A percentile compares a stretch with the other conserved stretches of the same genome.
Conservation (phyloP, 345 rosid genomes). For the Hibiscus trionum region DNA sequence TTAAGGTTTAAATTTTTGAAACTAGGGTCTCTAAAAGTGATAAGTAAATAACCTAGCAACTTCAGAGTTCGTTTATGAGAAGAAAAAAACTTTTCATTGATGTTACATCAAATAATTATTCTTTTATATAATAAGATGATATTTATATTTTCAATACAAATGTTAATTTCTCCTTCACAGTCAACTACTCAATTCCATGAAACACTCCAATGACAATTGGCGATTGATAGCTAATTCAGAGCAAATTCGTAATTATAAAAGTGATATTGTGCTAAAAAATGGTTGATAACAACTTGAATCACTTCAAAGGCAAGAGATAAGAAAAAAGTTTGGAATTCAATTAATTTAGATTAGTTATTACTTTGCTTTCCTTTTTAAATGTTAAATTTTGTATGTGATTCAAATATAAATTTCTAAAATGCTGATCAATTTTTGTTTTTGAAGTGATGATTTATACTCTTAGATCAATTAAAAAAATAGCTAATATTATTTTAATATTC, state of each 20-base stretch:
- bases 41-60: too few relatives aligned
- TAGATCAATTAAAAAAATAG: too few relatives aligned
- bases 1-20: too few relatives aligned
- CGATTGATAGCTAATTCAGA: neutral
- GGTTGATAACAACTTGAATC: neutral
- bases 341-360: neutral
- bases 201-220: neutral
- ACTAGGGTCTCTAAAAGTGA: too few relatives aligned
- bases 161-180: neutral
- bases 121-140: too few relatives aligned
- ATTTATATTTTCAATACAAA: too few relatives aligned
- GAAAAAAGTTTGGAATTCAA: neutral
- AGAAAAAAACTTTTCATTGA: too few relatives aligned
- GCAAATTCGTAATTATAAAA: neutral
- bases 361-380: neutral
- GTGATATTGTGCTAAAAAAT: neutral
- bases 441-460: too few relatives aligned
- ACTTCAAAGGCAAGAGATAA: neutral
- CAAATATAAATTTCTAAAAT: neutral
- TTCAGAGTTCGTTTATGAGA: too few relatives aligned
- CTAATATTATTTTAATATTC: too few relatives aligned
- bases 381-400: neutral
- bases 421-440: too few relatives aligned
- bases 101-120: too few relatives aligned
- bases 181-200: neutral